Evolutionary conservation across 495 filamentous ascomycete genomes (phyloP).

Genomic region (Clohesyomyces aquaticus): DNA sequence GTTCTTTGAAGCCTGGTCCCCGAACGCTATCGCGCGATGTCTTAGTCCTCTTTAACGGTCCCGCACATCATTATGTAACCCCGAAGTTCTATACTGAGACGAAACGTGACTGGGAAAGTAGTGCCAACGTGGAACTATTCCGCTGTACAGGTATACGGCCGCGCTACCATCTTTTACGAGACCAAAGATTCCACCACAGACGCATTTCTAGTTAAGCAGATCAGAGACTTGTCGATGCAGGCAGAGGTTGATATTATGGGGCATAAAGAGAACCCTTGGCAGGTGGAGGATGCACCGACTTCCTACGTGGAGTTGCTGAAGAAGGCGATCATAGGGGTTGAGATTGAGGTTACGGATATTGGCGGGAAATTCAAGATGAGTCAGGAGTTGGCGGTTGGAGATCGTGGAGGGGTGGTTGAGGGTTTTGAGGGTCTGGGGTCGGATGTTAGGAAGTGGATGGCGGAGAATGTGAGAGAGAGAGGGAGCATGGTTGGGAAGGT

Average conservation of each 20-base stretch:
- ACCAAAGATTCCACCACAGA: conserved; percentile 42
- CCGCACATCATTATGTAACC: conserved; percentile 60
- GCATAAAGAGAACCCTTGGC: conserved; percentile 49
- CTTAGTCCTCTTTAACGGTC: conserved; percentile 58
- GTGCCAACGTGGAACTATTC: conserved; percentile 66
- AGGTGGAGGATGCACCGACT: conserved; percentile 58
- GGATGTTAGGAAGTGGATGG: too few species aligned
- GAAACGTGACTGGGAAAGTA: conserved; percentile 60
- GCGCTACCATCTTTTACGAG: conserved; percentile 53
- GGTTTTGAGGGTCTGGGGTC: too few species aligned
- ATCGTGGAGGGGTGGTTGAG: too few species aligned
- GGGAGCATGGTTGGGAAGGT: too few species aligned
- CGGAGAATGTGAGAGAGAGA: too few species aligned
- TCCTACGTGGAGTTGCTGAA: too few species aligned
- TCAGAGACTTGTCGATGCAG: conserved; percentile 7
- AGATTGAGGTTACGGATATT: too few species aligned
- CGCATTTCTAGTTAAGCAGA: conserved; percentile 48
- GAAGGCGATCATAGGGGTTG: too few species aligned
- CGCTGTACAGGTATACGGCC: conserved; percentile 25
- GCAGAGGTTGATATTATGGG: conserved; percentile 56
- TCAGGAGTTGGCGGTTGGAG: too few species aligned
- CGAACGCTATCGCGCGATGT: conserved; percentile 50
- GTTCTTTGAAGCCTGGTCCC: conserved; percentile 4
- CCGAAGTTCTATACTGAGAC: conserved; percentile 64
- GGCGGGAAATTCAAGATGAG: too few species aligned